These are phyloP conservation scores for Lachancea quebecensis DNA, from an alignment of 805 yeast species.

Conservation along the genomic window DNA sequence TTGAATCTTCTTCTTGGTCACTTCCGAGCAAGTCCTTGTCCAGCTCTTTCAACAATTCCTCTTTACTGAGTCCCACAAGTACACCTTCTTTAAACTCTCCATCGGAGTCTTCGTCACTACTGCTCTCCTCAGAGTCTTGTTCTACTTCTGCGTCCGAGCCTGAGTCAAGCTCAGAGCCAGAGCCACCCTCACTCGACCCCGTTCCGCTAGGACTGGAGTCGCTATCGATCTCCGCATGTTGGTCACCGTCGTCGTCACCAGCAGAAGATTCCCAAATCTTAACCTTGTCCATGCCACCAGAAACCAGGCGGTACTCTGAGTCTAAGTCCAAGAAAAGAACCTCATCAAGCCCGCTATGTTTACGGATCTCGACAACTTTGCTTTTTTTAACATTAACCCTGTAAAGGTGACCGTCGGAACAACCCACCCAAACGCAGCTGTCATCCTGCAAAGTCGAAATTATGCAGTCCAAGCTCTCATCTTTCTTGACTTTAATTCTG, in stretches of 20 bases:
- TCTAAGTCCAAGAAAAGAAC: constrained; percentile 74
- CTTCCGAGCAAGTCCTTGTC: constrained; percentile 21
- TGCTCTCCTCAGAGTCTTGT: neutral
- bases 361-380: constrained; percentile 54
- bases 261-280: constrained; percentile 60
- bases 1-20: constrained; percentile 13
- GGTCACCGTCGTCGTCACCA: constrained; percentile 27
- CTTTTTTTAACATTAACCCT: constrained; percentile 62
- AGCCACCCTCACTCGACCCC: too few relatives aligned
- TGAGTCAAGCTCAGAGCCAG: too few relatives aligned
- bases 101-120: neutral
- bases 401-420: constrained; percentile 66
- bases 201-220: neutral
- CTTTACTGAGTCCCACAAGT: constrained; percentile 21
- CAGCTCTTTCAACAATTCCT: constrained; percentile 28
- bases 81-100: constrained; percentile 6
- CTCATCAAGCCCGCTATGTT: constrained; percentile 67
- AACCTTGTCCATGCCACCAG: constrained; percentile 77
- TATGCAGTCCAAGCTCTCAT: constrained; percentile 68
- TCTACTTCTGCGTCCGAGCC: constrained; percentile 8
- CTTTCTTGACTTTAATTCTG: constrained; percentile 60
- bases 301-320: constrained; percentile 66
- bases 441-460: constrained; percentile 43
- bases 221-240: constrained; percentile 8
- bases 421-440: constrained; percentile 67